phyloP scores from a whole-genome alignment of 2,329 filamentous ascomycete species.

The Erysiphe pulchra region DNA sequence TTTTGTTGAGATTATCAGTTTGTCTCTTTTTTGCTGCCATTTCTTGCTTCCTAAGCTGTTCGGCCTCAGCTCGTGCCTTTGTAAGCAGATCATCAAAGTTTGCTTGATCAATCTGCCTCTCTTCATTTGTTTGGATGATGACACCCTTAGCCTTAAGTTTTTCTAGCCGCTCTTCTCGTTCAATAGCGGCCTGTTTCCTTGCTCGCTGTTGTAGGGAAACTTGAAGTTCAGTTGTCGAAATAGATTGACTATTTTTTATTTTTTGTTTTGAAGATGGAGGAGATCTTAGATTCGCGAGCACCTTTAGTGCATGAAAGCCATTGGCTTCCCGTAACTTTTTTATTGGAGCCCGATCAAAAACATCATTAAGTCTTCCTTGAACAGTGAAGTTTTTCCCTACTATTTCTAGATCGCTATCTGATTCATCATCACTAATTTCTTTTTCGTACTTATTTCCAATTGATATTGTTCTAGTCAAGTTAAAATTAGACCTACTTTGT shows the following conservation, averaged over 20 bases:
- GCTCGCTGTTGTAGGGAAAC: slow-evolving; percentile 42
- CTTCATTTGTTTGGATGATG: slow-evolving; percentile 59
- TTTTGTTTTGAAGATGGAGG: slow-evolving; percentile 22
- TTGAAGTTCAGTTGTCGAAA: slow-evolving; percentile 47
- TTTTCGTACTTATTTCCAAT: slow-evolving; percentile 6
- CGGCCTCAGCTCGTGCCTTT: slow-evolving; percentile 56
- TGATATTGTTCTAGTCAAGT: neutral
- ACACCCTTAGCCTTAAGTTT: slow-evolving; percentile 58
- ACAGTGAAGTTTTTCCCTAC: slow-evolving; percentile 10
- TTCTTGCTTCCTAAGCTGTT: slow-evolving; percentile 55
- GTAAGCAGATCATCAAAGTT: slow-evolving; percentile 74
- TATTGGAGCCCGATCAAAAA: slow-evolving; percentile 44
- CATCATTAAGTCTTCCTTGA: slow-evolving; percentile 27
- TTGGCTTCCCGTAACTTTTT: slow-evolving; percentile 35
- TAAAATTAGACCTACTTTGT: neutral
- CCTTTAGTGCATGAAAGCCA: slow-evolving; percentile 41
- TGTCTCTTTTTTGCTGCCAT: slow-evolving; percentile 45
- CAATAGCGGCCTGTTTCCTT: slow-evolving; percentile 51
- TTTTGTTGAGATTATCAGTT: slow-evolving; percentile 19
- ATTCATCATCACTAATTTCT: slow-evolving; percentile 17
- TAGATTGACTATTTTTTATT: slow-evolving; percentile 23
- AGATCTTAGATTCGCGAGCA: slow-evolving; percentile 46
- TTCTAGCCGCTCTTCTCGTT: slow-evolving; percentile 53
- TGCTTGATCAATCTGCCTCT: slow-evolving; percentile 57
- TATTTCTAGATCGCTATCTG: slow-evolving; percentile 21